A percentile compares a stretch with the other conserved stretches of the same genome.
Evolutionary conservation across 441 rosid species (phyloP).

Genomic region (Adansonia madagascariensis): DNA sequence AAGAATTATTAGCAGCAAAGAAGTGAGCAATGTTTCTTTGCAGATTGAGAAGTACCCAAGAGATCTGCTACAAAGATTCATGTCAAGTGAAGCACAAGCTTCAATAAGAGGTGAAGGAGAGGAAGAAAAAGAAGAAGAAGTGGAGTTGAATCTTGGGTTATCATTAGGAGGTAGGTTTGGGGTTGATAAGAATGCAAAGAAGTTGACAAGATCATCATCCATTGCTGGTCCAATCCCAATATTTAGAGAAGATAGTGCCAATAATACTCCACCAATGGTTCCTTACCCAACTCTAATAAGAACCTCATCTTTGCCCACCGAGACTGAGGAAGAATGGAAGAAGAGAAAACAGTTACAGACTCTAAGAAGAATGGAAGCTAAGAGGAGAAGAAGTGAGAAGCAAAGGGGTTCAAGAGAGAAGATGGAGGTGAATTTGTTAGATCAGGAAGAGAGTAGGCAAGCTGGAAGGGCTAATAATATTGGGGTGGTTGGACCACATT

Average conservation of each 20-base stretch:
- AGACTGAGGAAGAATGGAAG: conserved; percentile 93
- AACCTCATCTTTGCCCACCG: conserved; percentile 80
- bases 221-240: conserved; percentile 61
- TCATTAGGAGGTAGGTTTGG: conserved; percentile 92
- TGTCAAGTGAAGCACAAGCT: conserved; percentile 37
- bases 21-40: conserved; percentile 56
- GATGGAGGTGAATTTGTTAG: conserved; percentile 39
- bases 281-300: conserved; percentile 57
- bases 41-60: conserved; percentile 67
- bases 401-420: conserved; percentile 56
- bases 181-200: conserved; percentile 66
- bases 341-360: conserved; percentile 86
- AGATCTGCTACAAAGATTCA: conserved; percentile 77
- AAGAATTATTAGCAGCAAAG: conserved; percentile 42
- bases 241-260: conserved; percentile 40
- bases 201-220: conserved; percentile 72
- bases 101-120: conserved; percentile 36
- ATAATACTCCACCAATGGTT: neutral
- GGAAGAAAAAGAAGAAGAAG: conserved; percentile 32
- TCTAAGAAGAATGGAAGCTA: conserved; percentile 87
- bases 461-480: neutral
- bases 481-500: conserved; percentile 28
- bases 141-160: conserved; percentile 84
- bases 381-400: conserved; percentile 81
- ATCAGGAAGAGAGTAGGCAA: conserved; percentile 38